Base-by-base conservation (phyloP, 176 grass and related monocot species). In the Melocanna baccifera region DNA sequence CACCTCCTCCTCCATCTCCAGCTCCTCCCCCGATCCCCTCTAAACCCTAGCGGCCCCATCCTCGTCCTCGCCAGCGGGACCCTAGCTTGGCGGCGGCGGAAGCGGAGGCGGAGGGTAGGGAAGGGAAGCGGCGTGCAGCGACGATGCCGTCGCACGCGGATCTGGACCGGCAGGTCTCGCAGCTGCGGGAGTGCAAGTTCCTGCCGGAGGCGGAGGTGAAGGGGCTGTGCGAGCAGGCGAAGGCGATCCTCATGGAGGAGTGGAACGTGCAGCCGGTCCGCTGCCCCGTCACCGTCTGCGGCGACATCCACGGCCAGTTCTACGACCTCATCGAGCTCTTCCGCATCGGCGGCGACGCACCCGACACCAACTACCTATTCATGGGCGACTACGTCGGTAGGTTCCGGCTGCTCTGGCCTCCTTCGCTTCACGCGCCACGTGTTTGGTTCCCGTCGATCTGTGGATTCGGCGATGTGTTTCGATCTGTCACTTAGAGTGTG, bases 271-370 rank as follows among this genome's bases (percentile, higher is more conserved):
- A 95, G 85, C 88, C 88, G 5, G 90, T 95, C 29, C 91, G 91
- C 45, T 91, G 81, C 76, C 88, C 90, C n/a, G 90, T 92, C 78
- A 87, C 90, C 47, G 74, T 92, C 59, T 95, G 90, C 84, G 91
- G 93, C 62, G 90, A 89, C 81, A 95, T 95, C 85, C 90, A 92
- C 57, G 93, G 93, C 47, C 86, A 88, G 85, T 95, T 95, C 85
- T 87, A 88, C 77, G 93, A 92, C 81, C 90, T 92, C 83, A 95
- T 95, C 83, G 83, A 95, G 90, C 91, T 92, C 16, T 86, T 92
- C 62, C 81, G 83, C 62, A 94, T 90, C 86, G 90, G 83, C 0
- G 86, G 88, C 28, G 76, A 95, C 30, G 19, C 79, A 12, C 88
- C 88, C 12, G 90, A 92, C 70, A 87, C 85, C 4, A 88, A 92